A percentile compares a stretch with the other conserved stretches of the same genome.
These are phyloP conservation scores for Magnolia changhungtana DNA, from an alignment of 164 flowering plant genomes.

Conservation along the genomic window DNA sequence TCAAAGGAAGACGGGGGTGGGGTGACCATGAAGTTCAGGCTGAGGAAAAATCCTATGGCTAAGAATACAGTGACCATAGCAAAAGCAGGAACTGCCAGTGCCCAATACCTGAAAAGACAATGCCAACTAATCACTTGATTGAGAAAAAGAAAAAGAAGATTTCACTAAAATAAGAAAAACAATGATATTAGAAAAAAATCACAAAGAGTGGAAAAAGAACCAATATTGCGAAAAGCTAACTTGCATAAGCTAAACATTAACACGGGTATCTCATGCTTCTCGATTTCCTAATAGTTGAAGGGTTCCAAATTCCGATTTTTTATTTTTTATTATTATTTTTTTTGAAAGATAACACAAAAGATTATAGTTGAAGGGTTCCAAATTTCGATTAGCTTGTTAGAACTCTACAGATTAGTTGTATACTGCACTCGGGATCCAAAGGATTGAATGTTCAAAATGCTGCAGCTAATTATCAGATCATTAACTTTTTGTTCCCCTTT, in stretches of 20 bases:
- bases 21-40: constrained; percentile 79
- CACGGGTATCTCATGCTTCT: too few species aligned
- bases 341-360: too few species aligned
- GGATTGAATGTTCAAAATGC: not conserved
- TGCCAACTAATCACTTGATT: not conserved
- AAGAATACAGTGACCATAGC: constrained; percentile 55
- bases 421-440: not conserved
- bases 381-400: too few species aligned
- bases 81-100: constrained; percentile 75
- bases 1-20: constrained; percentile 68
- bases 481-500: too few species aligned
- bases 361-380: too few species aligned
- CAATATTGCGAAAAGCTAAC: not conserved
- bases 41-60: constrained; percentile 63
- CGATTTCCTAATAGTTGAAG: too few species aligned
- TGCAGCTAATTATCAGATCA: not conserved
- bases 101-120: constrained; percentile 76
- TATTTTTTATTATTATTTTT: too few species aligned
- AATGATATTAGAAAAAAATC: not conserved
- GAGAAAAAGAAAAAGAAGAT: not conserved
- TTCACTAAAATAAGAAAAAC: not conserved
- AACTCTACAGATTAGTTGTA: too few species aligned
- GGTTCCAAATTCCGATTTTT: too few species aligned
- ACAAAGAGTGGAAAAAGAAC: not conserved
- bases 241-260: not conserved